Percentiles rank a stretch among this genome's conserved stretches.
These are phyloP conservation scores for Fusarium sp. DNA, from an alignment of 2,329 filamentous ascomycete genomes.

Conservation along the genomic window DNA sequence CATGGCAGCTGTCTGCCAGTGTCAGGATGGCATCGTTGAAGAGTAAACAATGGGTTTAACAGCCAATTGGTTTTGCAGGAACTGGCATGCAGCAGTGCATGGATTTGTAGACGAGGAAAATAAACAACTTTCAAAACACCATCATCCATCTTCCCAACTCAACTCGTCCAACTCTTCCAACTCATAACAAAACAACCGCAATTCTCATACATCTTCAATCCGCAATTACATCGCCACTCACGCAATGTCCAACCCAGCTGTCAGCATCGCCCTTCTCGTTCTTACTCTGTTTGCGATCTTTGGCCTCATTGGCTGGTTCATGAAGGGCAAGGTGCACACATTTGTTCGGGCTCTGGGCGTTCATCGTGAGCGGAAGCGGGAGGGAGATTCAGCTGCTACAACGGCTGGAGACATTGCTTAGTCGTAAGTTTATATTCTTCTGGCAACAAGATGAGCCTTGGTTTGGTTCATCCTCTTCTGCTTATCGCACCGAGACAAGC, in stretches of 20 bases:
- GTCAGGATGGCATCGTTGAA: conserved; percentile 10
- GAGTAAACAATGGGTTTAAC: background rate
- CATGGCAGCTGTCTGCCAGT: conserved; percentile 16
- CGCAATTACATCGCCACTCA: background rate
- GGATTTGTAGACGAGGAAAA: background rate
- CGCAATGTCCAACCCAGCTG: conserved; percentile 44
- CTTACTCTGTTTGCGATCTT: conserved; percentile 45
- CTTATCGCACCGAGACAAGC: background rate
- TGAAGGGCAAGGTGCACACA: conserved; percentile 42
- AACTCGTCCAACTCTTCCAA: background rate
- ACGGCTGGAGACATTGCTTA: conserved; percentile 27
- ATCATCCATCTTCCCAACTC: background rate
- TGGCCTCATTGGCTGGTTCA: conserved; percentile 44
- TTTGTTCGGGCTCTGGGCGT: conserved; percentile 44
- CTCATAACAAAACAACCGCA: background rate
- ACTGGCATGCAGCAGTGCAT: background rate
- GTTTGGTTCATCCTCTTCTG: background rate
- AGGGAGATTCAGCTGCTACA: conserved; percentile 16
- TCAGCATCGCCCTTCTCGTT: conserved; percentile 46
- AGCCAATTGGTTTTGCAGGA: background rate
- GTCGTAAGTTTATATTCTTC: conserved; percentile 1
- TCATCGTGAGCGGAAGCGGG: conserved; percentile 28
- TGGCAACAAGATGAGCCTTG: background rate
- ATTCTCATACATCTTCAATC: background rate
- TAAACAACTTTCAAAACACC: background rate